Conservation (phyloP, 108 stramenopile genomes). For the Skeletonema potamos region DNA sequence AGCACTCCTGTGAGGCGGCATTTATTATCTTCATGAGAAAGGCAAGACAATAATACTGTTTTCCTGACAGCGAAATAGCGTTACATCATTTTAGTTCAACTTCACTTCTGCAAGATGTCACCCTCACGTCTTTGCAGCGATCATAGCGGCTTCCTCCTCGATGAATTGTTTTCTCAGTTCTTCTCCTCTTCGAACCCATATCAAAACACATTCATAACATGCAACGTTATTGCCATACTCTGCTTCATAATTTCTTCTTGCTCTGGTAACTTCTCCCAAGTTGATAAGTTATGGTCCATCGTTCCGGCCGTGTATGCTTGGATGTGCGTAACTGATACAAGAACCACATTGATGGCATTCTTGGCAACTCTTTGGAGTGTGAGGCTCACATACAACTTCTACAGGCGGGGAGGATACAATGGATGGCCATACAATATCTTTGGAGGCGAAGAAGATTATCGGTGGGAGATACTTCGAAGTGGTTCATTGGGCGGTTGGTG, state of each 20-base stretch:
- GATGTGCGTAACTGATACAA: slow-evolving; percentile 53
- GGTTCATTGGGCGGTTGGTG: slow-evolving; percentile 41
- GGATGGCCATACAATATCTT: slow-evolving; percentile 54
- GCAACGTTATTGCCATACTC: slow-evolving; percentile 16
- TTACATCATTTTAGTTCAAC: too few species aligned
- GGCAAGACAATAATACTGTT: too few species aligned
- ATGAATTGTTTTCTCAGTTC: not conserved
- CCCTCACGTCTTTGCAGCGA: not conserved
- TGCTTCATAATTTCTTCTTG: slow-evolving; percentile 48
- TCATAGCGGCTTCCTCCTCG: not conserved
- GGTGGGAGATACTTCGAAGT: slow-evolving; percentile 62
- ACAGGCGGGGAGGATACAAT: slow-evolving; percentile 74
- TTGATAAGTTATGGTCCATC: slow-evolving; percentile 77
- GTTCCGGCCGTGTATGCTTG: slow-evolving; percentile 68
- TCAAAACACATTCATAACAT: slow-evolving; percentile 15
- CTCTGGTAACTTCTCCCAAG: slow-evolving; percentile 66
- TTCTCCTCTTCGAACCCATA: slow-evolving; percentile 15
- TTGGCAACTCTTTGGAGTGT: slow-evolving; percentile 71
- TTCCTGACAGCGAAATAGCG: too few species aligned
- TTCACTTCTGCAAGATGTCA: not conserved
- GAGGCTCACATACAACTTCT: slow-evolving; percentile 75
- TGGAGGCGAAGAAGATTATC: slow-evolving; percentile 80
- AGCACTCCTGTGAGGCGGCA: too few species aligned
- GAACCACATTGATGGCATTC: slow-evolving; percentile 62
- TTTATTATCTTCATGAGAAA: too few species aligned